These are phyloP conservation scores for Leccinum uliginosum DNA, from an alignment of 768 basidiomycete species.

Conservation along the genomic window DNA sequence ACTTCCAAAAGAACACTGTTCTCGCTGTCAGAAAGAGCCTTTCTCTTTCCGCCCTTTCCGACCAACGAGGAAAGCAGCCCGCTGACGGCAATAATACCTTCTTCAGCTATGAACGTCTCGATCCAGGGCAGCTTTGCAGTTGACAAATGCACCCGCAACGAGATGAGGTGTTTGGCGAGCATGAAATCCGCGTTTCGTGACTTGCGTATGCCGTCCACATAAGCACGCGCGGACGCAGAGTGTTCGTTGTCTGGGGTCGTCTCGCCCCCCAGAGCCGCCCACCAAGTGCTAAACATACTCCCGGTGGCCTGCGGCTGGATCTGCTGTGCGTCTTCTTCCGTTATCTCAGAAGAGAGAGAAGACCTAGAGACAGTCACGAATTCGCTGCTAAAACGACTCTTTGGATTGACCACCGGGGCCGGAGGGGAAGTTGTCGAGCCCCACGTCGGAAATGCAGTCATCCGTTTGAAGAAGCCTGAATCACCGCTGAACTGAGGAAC, in stretches of 20 bases:
- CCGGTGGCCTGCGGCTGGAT: slow-evolving; percentile 69
- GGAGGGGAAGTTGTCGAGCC: slow-evolving; percentile 36
- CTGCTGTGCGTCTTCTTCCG: slow-evolving; percentile 29
- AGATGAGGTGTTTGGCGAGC: slow-evolving; percentile 73
- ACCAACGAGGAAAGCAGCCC: slow-evolving; percentile 56
- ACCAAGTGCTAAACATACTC: slow-evolving; percentile 73
- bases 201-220: slow-evolving; percentile 56
- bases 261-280: slow-evolving; percentile 62
- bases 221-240: slow-evolving; percentile 51
- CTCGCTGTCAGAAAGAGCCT: slow-evolving; percentile 59
- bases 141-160: slow-evolving; percentile 80
- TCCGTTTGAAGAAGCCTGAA: slow-evolving; percentile 58
- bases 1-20: slow-evolving; percentile 65
- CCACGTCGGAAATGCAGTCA: slow-evolving; percentile 62
- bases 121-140: slow-evolving; percentile 79
- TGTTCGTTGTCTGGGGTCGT: slow-evolving; percentile 34
- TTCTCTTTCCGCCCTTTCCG: slow-evolving; percentile 62
- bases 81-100: slow-evolving; percentile 64
- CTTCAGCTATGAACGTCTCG: slow-evolving; percentile 59
- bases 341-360: slow-evolving; percentile 28
- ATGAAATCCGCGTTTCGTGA: slow-evolving; percentile 53
- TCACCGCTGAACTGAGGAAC: slow-evolving; percentile 77
- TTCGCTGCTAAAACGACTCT: slow-evolving; percentile 37
- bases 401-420: slow-evolving; percentile 25
- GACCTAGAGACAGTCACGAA: slow-evolving; percentile 25